phyloP scores from a whole-genome alignment of 306 rosid genomes.

The Calophaca sinica region DNA sequence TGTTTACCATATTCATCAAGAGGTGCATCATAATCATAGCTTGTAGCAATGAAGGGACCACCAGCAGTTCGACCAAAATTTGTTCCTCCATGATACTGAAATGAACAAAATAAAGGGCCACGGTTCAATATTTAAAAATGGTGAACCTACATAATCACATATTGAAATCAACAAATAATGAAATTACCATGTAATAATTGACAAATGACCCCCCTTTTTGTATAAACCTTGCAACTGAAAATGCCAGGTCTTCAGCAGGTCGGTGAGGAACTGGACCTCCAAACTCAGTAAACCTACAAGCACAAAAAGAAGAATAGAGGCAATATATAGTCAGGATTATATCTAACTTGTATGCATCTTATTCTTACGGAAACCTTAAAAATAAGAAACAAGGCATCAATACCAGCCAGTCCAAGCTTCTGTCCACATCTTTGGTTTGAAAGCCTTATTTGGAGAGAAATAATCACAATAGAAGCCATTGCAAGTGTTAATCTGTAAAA shows the following conservation, averaged over 20 bases:
- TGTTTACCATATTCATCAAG: constrained; percentile 90
- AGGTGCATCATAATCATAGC: constrained; percentile 99
- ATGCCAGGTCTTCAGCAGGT: constrained; percentile 95
- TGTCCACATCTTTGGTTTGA: constrained; percentile 99
- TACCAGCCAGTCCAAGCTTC: constrained; percentile 99
- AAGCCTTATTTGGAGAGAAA: constrained; percentile 92
- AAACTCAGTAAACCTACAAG: constrained; percentile 90
- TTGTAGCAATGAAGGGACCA: constrained; percentile 97
- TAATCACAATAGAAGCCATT: constrained; percentile 97
- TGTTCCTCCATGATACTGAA: constrained; percentile 96
- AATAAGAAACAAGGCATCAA: constrained; percentile 29
- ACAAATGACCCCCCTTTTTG: constrained; percentile 94
- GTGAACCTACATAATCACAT: neutral
- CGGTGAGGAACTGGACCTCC: constrained; percentile 96
- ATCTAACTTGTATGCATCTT: constrained; percentile 28
- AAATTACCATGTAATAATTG: constrained; percentile 91
- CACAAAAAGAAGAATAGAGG: constrained; percentile 39
- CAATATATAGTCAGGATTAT: constrained; percentile 14
- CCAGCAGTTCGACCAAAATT: constrained; percentile 99
- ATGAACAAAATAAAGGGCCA: constrained; percentile 43
- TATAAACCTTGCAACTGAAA: constrained; percentile 92
- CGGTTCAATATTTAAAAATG: constrained; percentile 27
- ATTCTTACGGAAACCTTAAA: constrained; percentile 28
- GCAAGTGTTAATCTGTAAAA: constrained; percentile 87
- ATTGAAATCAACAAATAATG: constrained; percentile 34